Evolutionary conservation across 1,139 yeast species (phyloP), one percentile per base, ranked within the genome.

Genomic region (Protomyces arabidopsidicola): DNA sequence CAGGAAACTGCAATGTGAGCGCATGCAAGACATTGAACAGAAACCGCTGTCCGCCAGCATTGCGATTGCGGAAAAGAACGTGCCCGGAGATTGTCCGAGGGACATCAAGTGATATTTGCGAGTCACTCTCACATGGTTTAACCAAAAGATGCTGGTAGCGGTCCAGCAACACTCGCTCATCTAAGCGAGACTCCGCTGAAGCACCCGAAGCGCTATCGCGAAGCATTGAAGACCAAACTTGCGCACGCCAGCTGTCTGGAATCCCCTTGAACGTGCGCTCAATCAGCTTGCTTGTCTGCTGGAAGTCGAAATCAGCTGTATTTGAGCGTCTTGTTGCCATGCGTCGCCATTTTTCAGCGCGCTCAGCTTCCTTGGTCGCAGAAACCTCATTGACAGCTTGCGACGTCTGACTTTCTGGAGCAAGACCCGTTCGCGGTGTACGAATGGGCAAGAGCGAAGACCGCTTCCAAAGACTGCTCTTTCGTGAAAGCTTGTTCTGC

Each of bases 51-150:
- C 67, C 71, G 18, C 70, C 70, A n/a, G 54, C 55, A 57, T 69
- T 68, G 9, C 70, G 65, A 24, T 63, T 64, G 14, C 67, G 67
- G 48, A 69, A 69, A 54, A 69, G 58, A 22, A 69, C 69, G 45
- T 69, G 71, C 3, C 65, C 53, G 39, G 63, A 63, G 18, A 67
- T 63, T 2, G 71, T 69, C 12, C 71, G 69, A 4, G 71, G 71
- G 12, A 69, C 71, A 57, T 69, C 71, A 31, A 69, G 68, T 36
- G 69, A 70, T 45, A 69, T 69, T 48, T 69, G 71, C n/a, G 63
- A 61, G 57, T 69, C 71, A n/a, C 53, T 45, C 16, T 66, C 53
- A 20, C 68, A 67, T 8, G 66, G 45, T 48, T 42, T 53, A 8
- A 42, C 58, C 22, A 59, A 55, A 20, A 53, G 59, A 16, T 31